Conservation (phyloP, 2,329 filamentous ascomycete genomes). For the Talaromyces islandicus region DNA sequence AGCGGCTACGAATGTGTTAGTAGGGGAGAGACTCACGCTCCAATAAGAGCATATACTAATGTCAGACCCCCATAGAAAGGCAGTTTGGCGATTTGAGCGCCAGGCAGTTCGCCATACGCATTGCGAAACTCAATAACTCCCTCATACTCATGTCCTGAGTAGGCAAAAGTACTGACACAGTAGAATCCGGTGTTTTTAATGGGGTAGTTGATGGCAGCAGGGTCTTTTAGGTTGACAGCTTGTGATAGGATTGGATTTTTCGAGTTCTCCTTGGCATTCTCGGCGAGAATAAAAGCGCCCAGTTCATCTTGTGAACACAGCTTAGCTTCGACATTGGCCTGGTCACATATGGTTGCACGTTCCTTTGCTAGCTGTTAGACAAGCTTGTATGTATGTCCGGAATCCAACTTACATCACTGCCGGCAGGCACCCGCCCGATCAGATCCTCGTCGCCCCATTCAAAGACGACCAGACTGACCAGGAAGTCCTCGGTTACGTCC, state of each 20-base stretch:
- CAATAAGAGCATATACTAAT: constrained; percentile 85
- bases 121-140: constrained; percentile 90
- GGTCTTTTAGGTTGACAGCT: constrained; percentile 74
- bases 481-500: constrained; percentile 60
- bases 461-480: constrained; percentile 82
- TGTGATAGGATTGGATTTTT: constrained; percentile 68
- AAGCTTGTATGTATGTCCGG: not conserved
- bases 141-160: constrained; percentile 62
- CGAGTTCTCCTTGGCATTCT: constrained; percentile 67
- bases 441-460: constrained; percentile 84
- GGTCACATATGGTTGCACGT: constrained; percentile 70
- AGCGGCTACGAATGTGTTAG: constrained; percentile 11
- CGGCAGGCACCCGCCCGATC: constrained; percentile 62
- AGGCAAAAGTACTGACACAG: constrained; percentile 76
- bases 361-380: constrained; percentile 34
- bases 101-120: constrained; percentile 90
- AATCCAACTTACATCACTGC: constrained; percentile 46
- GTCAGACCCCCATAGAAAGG: constrained; percentile 95
- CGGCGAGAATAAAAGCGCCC: constrained; percentile 75
- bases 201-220: constrained; percentile 67
- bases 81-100: constrained; percentile 91
- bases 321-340: constrained; percentile 60
- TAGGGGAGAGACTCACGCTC: constrained; percentile 46
- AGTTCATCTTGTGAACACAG: constrained; percentile 72
- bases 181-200: constrained; percentile 93